Base-by-base conservation (phyloP, 768 basidiomycete genomes). In the Flagelloscypha sp. region DNA sequence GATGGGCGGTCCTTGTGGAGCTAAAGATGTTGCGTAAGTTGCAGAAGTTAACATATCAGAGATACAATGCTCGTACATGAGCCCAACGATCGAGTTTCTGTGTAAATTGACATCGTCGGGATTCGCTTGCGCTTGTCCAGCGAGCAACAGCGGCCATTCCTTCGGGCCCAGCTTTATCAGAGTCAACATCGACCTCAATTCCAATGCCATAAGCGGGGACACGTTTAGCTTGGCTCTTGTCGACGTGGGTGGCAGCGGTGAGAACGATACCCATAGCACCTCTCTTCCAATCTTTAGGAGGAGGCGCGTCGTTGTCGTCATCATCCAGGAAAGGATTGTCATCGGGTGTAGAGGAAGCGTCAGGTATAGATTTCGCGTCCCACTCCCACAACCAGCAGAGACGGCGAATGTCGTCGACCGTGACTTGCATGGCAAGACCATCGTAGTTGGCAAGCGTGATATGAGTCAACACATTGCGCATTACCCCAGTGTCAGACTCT, bases 361-460 rank as follows among this genome's bases (percentile, higher is more conserved):
- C 33, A 3, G 68, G 62, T 3, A 72, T 35, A 5, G 62, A 42
- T 28, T 69, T 55, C 5, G 71, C 69, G 48, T 86, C 78, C 87
- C 87, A 90, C 53, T 89, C 87, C 84, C 87, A 88, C 11, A 89
- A 41, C 86, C 87, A 89, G 57, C 86, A 88, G 13, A 90, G 68
- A 40, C 81, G 68, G 38, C 65, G 73, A 30, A 89, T 62, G 48
- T 87, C 86, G 32, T 79, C 72, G n/a, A 76, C 43, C 21, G 71
- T 68, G 44, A 85, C 77, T 36, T 74, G 70, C 3, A 76, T 68
- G 2, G 71, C 60, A 27, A 88, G 59, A 7, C 83, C 84, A 22
- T 74, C 50, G 53, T 85, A 85, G 18, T 78, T 77, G 33, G 65
- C 65, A 30, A 86, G 55, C 24, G 86, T 81, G 32, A 82, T 52